These are phyloP conservation scores for Monosporascus sp. DNA, from an alignment of 2,329 filamentous ascomycete species.

Conservation along the genomic window DNA sequence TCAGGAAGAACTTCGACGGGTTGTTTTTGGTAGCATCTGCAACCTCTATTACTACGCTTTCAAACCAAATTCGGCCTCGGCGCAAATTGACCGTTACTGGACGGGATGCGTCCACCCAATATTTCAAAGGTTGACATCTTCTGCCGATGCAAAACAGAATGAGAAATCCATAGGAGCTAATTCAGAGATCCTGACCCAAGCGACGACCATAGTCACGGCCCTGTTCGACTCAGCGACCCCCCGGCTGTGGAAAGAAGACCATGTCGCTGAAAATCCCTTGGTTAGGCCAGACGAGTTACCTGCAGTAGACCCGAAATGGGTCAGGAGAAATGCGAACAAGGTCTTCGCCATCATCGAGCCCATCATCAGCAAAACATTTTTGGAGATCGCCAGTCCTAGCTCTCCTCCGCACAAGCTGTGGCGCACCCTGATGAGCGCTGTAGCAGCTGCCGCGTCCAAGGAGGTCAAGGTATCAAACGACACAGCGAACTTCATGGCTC, in stretches of 20 bases:
- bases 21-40: constrained; percentile 65
- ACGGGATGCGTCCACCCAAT: constrained; percentile 64
- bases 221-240: constrained; percentile 57
- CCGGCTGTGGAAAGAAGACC: constrained; percentile 68
- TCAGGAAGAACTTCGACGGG: constrained; percentile 50
- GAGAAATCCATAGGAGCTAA: constrained; percentile 30
- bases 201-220: constrained; percentile 65
- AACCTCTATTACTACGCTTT: constrained; percentile 80
- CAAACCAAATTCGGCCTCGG: constrained; percentile 59
- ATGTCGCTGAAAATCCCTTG: constrained; percentile 55
- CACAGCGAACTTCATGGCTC: constrained; percentile 71
- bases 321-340: constrained; percentile 62
- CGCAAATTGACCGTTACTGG: constrained; percentile 75
- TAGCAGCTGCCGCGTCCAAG: constrained; percentile 67
- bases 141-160: constrained; percentile 18
- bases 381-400: constrained; percentile 54
- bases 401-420: constrained; percentile 52
- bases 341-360: constrained; percentile 60
- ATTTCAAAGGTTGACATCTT: constrained; percentile 50
- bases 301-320: constrained; percentile 78
- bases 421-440: constrained; percentile 54
- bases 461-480: constrained; percentile 87
- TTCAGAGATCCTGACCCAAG: constrained; percentile 48
- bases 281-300: constrained; percentile 72
- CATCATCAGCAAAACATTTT: constrained; percentile 56